Evolutionary conservation across 805 yeast species (phyloP).

Genomic region (Myxozyma neglecta): DNA sequence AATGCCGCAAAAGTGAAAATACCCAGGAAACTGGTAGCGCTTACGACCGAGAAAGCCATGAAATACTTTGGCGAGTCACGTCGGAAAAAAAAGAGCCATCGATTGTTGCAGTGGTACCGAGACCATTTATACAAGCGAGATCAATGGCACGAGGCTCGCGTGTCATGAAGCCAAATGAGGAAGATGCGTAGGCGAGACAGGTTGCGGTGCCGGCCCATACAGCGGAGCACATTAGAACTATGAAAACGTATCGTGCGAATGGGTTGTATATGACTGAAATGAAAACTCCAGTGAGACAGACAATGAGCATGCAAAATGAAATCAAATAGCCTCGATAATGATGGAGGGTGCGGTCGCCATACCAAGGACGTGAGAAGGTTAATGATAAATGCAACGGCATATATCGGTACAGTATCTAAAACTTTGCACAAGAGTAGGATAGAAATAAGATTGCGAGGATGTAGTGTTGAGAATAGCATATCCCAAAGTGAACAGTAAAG

Average conservation of each 20-base stretch:
- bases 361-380: slow-evolving; percentile 6
- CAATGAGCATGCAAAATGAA: neutral
- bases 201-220: slow-evolving; percentile 20
- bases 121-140: slow-evolving; percentile 19
- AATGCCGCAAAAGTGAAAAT: slow-evolving; percentile 13
- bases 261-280: slow-evolving; percentile 6
- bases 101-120: slow-evolving; percentile 22
- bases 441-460: slow-evolving; percentile 15
- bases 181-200: slow-evolving; percentile 18
- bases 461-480: slow-evolving; percentile 8
- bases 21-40: slow-evolving; percentile 17
- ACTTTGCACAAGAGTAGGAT: slow-evolving; percentile 15
- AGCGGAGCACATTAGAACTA: slow-evolving; percentile 15
- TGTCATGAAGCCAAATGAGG: slow-evolving; percentile 16
- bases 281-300: slow-evolving; percentile 4
- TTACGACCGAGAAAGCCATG: slow-evolving; percentile 23
- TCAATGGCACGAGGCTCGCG: slow-evolving; percentile 23
- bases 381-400: slow-evolving; percentile 16
- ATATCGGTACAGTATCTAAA: slow-evolving; percentile 16
- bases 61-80: slow-evolving; percentile 23
- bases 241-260: slow-evolving; percentile 13
- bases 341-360: slow-evolving; percentile 17
- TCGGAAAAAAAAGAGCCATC: slow-evolving; percentile 16
- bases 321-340: slow-evolving; percentile 12
- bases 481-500: slow-evolving; percentile 10